Percentiles rank a stretch among this genome's conserved stretches.
phyloP scores from a whole-genome alignment of 305 asterid genomes.

The Rubia balearica region DNA sequence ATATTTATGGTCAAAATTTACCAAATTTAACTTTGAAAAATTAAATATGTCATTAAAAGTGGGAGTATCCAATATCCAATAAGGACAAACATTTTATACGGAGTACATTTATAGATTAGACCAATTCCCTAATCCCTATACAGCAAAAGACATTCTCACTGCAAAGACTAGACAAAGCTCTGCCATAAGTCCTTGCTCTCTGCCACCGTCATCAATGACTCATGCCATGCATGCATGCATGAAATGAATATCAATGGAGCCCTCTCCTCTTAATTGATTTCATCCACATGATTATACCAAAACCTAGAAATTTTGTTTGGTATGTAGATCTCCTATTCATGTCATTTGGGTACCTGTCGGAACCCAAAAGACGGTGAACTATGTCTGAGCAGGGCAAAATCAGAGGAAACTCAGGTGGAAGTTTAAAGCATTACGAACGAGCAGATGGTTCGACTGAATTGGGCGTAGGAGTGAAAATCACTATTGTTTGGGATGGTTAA shows the following conservation, averaged over 20 bases:
- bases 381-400: too few species aligned
- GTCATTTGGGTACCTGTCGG: too few species aligned
- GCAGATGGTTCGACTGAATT: neutral
- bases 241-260: constrained; percentile 20
- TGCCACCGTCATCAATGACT: constrained; percentile 9
- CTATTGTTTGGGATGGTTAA: neutral
- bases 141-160: constrained; percentile 22
- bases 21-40: too few species aligned
- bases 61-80: neutral
- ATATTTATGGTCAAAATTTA: too few species aligned
- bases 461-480: neutral
- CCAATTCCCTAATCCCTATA: constrained; percentile 4
- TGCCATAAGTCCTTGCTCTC: constrained; percentile 10
- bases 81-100: neutral
- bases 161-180: constrained; percentile 8
- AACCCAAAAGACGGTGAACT: too few species aligned
- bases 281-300: neutral
- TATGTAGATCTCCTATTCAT: neutral
- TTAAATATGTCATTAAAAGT: too few species aligned
- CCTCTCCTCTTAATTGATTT: neutral
- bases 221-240: constrained; percentile 4
- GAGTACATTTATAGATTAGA: neutral
- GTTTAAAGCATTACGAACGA: too few species aligned
- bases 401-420: too few species aligned
- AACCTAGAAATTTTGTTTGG: constrained; percentile 14